These are phyloP conservation scores for Russula brevipes DNA, from an alignment of 768 basidiomycete species.

Conservation along the genomic window DNA sequence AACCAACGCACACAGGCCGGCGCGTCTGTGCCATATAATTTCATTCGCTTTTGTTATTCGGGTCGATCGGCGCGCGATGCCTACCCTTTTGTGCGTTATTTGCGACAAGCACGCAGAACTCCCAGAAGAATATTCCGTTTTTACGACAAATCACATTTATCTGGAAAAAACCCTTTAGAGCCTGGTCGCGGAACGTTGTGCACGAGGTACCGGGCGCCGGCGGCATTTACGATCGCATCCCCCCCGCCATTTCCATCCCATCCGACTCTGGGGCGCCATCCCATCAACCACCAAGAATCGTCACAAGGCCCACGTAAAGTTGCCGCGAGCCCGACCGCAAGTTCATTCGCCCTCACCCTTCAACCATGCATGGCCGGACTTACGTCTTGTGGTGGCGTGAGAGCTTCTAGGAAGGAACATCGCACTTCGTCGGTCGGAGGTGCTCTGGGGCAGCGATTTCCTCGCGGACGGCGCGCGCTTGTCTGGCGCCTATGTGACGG, in stretches of 20 bases:
- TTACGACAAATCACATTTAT: conserved; percentile 1
- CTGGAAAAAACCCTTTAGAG: background rate
- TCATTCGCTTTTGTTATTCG: background rate
- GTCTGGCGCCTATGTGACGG: background rate
- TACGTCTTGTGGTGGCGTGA: conserved; percentile 21
- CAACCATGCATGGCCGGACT: conserved; percentile 4
- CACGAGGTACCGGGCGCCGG: background rate
- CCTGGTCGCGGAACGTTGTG: background rate
- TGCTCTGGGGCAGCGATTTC: background rate
- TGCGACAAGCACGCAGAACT: background rate
- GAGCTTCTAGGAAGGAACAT: conserved; percentile 16
- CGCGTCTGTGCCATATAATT: background rate
- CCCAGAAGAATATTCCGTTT: background rate
- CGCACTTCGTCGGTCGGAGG: background rate
- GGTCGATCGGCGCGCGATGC: conserved; percentile 1
- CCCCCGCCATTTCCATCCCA: background rate
- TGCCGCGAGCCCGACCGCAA: background rate
- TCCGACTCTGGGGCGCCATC: too few relatives aligned
- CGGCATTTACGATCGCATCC: background rate
- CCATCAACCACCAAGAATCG: background rate
- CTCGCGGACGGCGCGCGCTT: conserved; percentile 1
- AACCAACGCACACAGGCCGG: background rate
- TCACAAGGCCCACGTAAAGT: conserved; percentile 2
- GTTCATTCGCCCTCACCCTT: background rate
- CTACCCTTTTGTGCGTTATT: background rate